phyloP scores from a whole-genome alignment of 257 asterid species.

The Lycium barbarum region DNA sequence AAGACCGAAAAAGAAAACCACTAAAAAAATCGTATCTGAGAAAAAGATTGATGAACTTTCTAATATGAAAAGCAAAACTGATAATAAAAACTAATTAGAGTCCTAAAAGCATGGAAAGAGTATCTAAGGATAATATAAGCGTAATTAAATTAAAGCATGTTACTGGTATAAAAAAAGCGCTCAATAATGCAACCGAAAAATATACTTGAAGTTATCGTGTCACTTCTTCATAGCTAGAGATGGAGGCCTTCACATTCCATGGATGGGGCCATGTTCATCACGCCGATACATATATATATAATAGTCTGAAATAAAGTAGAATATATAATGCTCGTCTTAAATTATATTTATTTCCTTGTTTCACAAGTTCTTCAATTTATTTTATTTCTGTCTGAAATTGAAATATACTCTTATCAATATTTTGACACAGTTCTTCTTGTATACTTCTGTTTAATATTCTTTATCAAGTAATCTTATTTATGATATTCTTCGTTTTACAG shows the following conservation, averaged over 20 bases:
- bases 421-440: too few species aligned
- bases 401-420: not conserved
- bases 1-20: not conserved
- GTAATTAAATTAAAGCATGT: not conserved
- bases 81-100: not conserved
- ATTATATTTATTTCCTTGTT: not conserved
- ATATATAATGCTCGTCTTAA: not conserved
- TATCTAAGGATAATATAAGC: not conserved
- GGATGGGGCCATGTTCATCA: not conserved
- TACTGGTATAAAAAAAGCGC: not conserved
- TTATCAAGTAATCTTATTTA: not conserved
- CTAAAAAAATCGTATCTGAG: not conserved
- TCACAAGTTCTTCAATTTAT: not conserved
- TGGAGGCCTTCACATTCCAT: not conserved
- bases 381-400: too few species aligned
- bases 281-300: not conserved
- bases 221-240: conserved; percentile 10
- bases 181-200: conserved; percentile 8
- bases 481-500: not conserved
- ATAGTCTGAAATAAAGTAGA: not conserved
- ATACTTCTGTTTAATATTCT: too few species aligned
- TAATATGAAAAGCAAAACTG: not conserved
- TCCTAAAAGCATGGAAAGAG: not conserved
- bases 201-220: not conserved
- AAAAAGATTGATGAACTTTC: not conserved